phyloP scores from a whole-genome alignment of 352 stramenopile species.

The Phytophthora uliginosa region DNA sequence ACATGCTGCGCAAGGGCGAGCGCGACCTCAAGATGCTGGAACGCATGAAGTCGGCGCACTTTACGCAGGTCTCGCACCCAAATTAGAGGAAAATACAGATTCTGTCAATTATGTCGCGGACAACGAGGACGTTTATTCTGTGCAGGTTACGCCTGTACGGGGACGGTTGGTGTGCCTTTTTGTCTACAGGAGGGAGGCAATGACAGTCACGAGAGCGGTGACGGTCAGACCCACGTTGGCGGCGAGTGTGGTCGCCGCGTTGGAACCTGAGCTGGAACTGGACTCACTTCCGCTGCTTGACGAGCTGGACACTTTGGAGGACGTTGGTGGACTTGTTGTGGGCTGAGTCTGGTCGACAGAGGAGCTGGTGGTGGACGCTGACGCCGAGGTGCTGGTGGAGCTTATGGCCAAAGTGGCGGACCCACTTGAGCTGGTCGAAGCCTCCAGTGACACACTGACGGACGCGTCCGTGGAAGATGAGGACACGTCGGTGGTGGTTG shows the following conservation, averaged over 20 bases:
- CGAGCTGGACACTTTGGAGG: slow-evolving; percentile 10
- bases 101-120: neutral
- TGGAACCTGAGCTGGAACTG: slow-evolving; percentile 14
- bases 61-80: slow-evolving; percentile 47
- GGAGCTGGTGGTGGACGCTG: slow-evolving; percentile 6
- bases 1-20: slow-evolving; percentile 88
- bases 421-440: slow-evolving; percentile 7
- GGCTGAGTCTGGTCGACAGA: slow-evolving; percentile 6
- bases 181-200: neutral
- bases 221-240: neutral
- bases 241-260: neutral
- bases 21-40: slow-evolving; percentile 86
- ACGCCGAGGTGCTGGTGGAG: slow-evolving; percentile 2
- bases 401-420: neutral
- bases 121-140: neutral
- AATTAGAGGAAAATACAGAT: slow-evolving; percentile 12
- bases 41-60: slow-evolving; percentile 72
- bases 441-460: slow-evolving; percentile 13
- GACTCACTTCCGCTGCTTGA: neutral
- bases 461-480: slow-evolving; percentile 12
- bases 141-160: neutral
- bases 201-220: slow-evolving; percentile 9
- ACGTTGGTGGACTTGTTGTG: neutral
- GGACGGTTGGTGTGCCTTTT: neutral
- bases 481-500: neutral